phyloP scores from a whole-genome alignment of 345 rosid genomes.

The Turritis glabra region DNA sequence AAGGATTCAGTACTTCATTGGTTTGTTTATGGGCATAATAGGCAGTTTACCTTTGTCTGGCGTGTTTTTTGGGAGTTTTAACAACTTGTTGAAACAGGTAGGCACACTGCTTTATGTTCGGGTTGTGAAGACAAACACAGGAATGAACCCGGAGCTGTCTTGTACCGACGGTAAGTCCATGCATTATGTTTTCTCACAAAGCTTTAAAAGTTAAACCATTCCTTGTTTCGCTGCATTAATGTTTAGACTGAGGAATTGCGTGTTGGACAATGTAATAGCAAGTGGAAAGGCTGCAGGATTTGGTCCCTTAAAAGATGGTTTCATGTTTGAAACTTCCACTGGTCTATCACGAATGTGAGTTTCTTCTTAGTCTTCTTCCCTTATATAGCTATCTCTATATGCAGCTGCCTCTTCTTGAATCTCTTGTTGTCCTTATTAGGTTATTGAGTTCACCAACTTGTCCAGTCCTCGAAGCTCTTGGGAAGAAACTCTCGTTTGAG shows the following conservation, averaged over 20 bases:
- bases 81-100: background rate
- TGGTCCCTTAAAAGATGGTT: constrained; percentile 12
- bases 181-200: background rate
- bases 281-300: constrained; percentile 4
- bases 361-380: background rate
- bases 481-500: constrained; percentile 11
- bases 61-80: background rate
- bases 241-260: background rate
- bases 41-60: background rate
- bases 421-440: background rate
- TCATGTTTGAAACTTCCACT: constrained; percentile 19
- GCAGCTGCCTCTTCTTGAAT: background rate
- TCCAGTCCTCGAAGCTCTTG: constrained; percentile 11
- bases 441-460: constrained; percentile 20
- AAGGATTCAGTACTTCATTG: background rate
- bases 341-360: constrained; percentile 11
- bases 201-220: background rate
- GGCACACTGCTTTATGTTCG: background rate
- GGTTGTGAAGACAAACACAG: constrained; percentile 17
- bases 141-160: constrained; percentile 11
- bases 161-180: constrained; percentile 4
- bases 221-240: background rate
- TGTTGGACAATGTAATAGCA: constrained; percentile 2
- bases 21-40: background rate
- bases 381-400: background rate